A percentile compares a stretch with the other conserved stretches of the same genome.
These are phyloP conservation scores for Penicillium pancosmium DNA, from an alignment of 495 filamentous ascomycete species.

Conservation along the genomic window DNA sequence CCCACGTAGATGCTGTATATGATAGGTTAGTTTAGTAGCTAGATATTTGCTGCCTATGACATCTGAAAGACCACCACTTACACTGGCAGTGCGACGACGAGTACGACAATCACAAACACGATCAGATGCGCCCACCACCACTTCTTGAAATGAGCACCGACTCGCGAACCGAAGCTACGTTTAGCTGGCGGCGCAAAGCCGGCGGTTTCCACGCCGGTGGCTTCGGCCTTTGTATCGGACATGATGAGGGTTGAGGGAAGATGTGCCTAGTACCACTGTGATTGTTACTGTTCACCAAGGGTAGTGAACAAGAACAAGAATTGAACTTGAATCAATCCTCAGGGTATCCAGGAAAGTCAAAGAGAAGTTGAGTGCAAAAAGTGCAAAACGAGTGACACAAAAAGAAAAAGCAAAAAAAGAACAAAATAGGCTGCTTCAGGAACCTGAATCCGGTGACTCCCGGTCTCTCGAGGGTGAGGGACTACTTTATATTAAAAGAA, in stretches of 20 bases:
- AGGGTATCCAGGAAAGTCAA: background rate
- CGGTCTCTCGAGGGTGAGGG: background rate
- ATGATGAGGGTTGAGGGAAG: conserved; percentile 21
- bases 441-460: background rate
- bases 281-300: no score
- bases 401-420: no score
- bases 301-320: background rate
- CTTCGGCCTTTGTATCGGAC: conserved; percentile 32
- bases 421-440: conserved; percentile 1
- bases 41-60: no score
- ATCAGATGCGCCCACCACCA: conserved; percentile 78
- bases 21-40: no score
- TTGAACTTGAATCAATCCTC: background rate
- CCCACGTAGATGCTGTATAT: conserved; percentile 65
- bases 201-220: conserved; percentile 18
- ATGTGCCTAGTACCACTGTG: background rate
- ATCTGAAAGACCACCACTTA: conserved; percentile 47
- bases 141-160: conserved; percentile 51
- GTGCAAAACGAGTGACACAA: conserved; percentile 6
- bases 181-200: conserved; percentile 17
- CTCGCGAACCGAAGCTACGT: conserved; percentile 37
- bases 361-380: background rate
- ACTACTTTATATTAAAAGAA: conserved; percentile 7
- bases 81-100: conserved; percentile 67
- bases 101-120: conserved; percentile 54